These are phyloP conservation scores for Coprinopsis strossmayeri DNA, from an alignment of 768 basidiomycete genomes.

Conservation along the genomic window DNA sequence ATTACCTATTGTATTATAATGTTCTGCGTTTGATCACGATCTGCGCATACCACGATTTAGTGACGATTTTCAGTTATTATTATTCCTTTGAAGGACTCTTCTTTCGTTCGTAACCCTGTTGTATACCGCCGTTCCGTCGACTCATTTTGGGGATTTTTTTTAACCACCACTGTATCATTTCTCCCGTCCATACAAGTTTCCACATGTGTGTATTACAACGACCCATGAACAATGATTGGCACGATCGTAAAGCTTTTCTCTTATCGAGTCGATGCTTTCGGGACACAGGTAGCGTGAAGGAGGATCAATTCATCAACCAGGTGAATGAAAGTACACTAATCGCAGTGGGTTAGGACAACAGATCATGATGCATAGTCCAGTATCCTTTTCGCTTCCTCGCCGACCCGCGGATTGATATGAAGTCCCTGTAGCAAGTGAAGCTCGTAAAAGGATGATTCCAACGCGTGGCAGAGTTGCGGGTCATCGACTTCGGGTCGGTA, in stretches of 20 bases:
- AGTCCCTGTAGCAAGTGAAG: constrained; percentile 52
- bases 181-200: constrained; percentile 8
- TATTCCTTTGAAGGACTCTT: not conserved
- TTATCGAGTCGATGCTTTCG: no score
- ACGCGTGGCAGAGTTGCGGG: constrained; percentile 75
- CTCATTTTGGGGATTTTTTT: not conserved
- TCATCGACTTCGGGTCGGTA: constrained; percentile 86
- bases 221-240: not conserved
- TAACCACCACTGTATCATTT: constrained; percentile 1
- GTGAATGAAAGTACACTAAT: not conserved
- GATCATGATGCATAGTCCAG: constrained; percentile 27
- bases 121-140: not conserved
- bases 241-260: no score
- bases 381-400: constrained; percentile 58
- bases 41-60: not conserved
- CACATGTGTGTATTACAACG: constrained; percentile 6
- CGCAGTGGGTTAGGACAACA: not conserved
- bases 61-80: not conserved
- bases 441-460: constrained; percentile 87
- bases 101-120: not conserved
- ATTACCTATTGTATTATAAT: constrained; percentile 13
- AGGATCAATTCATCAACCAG: no score
- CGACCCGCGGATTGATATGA: constrained; percentile 64
- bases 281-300: no score
- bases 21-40: not conserved